Base-by-base conservation (phyloP, 1,139 yeast genomes). In the Diutina sp. region DNA sequence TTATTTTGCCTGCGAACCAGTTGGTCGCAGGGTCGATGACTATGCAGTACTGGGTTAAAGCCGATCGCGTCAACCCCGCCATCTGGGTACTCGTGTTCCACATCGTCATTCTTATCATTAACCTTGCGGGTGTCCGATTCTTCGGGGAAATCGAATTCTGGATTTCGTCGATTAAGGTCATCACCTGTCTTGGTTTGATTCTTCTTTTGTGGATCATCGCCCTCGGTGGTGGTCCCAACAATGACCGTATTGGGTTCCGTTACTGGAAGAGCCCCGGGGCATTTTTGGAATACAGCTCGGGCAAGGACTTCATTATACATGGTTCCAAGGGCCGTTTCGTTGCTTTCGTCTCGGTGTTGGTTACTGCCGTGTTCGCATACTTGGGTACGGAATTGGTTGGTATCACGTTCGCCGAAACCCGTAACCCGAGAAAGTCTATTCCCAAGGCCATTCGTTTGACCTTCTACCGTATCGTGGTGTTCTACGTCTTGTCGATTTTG, bases 371-470 rank as follows among this genome's bases (percentile, higher is more conserved):
- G 11, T 86, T 86, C 65, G 87, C 90, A 35, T 87, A 78, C 67
- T 74, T 82, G 57, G 95, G 95, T 66, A 83, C 90, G n/a, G 95
- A 87, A 70, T 74, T 86, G 63, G 62, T 72, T 60, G 78, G 78
- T 61, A 81, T 87, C 63, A 84, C 90, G 21, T 87, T 87, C 63
- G 89, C 89, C 59, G 95, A 87, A 71, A 84, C 90, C 59, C 76
- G 79, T 62, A 82, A 87, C 68, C 95, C 95, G 61, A 78, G 93
- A 70, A 76, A 78, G 64, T 79, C 86, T 60, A 84, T 87, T 62
- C 93, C 93, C 64, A 83, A 80, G 67, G 95, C 95, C 56, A 83
- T 87, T 66, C 84, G 77, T 67, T 76, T 85, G 68, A 87, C 90
- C 30, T 83, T 87, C 67, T 85, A 81, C 77, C 85, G 95, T 73